Base-by-base conservation (phyloP, 2,329 filamentous ascomycete species). In the Ambrosiella beaveri region DNA sequence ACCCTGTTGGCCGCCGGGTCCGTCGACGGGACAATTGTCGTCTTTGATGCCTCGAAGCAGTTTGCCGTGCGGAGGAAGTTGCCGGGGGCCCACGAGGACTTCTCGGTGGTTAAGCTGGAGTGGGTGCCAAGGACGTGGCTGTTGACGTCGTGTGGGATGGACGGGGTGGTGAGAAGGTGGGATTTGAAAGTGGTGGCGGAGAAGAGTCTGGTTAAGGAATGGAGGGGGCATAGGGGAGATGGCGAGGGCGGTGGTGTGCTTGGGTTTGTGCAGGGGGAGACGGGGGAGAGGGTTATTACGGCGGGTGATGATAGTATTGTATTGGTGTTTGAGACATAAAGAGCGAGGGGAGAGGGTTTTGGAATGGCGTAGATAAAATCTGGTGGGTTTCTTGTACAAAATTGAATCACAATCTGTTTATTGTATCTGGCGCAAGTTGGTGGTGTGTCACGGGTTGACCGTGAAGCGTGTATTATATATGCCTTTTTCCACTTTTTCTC, bases 161-260 rank as follows among this genome's bases (percentile, higher is more conserved):
- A 98, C 66, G 91, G 93, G 15, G 88, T 90, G 0, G 81, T 98
- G 17, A 77, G 88, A 65, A 76, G 90, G 61, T 98, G 93, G 93
- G 91, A 98, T 70, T 67, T 81, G 57, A 71, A 77, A n/a, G 77
- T 75, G n/a, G 81, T 80, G 1, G 80, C 76, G 7, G 81, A 71
- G 17, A 64, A 82, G 56, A 89, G 88, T 0, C 72, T 95, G 56
- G 72, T 88, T 27, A 85, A 83, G 63, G 90, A 96, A 71, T 97
- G 90, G 90, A 88, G 78, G 69, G 93, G 93, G 0, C 93, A 98
- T 68, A 70, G 87, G 64, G 83, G 90, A 37, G 81, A 87, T 66
- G 86, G 88, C 11, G 88, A 93, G 71, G 84, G 88, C 19, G 91
- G 90, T 39, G 91, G 91, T 57, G 84, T 97, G 7, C 71, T 97